A percentile compares a stretch with the other conserved stretches of the same genome.
phyloP scores from a whole-genome alignment of 805 yeast species.

The Starmerella stellata region DNA sequence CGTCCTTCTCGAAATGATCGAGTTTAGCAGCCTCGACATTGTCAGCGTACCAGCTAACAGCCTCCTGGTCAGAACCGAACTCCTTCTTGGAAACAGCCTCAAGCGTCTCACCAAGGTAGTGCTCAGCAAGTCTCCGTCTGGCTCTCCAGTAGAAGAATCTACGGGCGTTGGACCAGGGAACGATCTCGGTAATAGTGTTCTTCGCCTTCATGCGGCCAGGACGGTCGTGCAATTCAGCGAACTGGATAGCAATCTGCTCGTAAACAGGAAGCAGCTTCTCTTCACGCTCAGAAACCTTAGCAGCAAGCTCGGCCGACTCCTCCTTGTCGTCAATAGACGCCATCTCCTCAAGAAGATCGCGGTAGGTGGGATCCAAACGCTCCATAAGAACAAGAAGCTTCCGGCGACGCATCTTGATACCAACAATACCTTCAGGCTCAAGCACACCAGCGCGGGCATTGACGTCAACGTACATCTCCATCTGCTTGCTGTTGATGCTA shows the following conservation, averaged over 20 bases:
- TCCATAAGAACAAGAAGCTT: constrained; percentile 79
- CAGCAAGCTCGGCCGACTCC: constrained; percentile 45
- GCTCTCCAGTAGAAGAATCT: constrained; percentile 98
- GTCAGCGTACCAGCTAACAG: constrained; percentile 50
- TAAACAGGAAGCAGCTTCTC: constrained; percentile 66
- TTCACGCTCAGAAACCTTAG: constrained; percentile 62
- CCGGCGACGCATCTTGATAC: constrained; percentile 91
- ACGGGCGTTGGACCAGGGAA: constrained; percentile 76
- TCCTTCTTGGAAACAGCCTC: constrained; percentile 27
- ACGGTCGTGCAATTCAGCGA: constrained; percentile 95
- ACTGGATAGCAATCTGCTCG: constrained; percentile 81
- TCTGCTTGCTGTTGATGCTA: constrained; percentile 86
- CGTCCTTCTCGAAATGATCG: background rate
- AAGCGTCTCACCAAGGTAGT: constrained; percentile 35
- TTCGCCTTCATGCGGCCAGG: constrained; percentile 95
- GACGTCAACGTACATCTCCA: constrained; percentile 98
- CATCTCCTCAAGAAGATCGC: constrained; percentile 38
- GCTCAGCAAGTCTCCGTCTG: constrained; percentile 88
- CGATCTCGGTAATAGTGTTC: constrained; percentile 69
- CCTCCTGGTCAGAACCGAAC: constrained; percentile 49
- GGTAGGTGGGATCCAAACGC: constrained; percentile 66
- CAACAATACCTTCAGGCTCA: constrained; percentile 99
- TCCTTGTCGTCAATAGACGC: constrained; percentile 36
- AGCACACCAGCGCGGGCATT: constrained; percentile 94
- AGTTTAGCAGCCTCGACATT: constrained; percentile 56